A percentile compares a stretch with the other conserved stretches of the same genome.
These are phyloP conservation scores for Hirschioporus abietinus DNA, from an alignment of 768 basidiomycete genomes.

Conservation along the genomic window DNA sequence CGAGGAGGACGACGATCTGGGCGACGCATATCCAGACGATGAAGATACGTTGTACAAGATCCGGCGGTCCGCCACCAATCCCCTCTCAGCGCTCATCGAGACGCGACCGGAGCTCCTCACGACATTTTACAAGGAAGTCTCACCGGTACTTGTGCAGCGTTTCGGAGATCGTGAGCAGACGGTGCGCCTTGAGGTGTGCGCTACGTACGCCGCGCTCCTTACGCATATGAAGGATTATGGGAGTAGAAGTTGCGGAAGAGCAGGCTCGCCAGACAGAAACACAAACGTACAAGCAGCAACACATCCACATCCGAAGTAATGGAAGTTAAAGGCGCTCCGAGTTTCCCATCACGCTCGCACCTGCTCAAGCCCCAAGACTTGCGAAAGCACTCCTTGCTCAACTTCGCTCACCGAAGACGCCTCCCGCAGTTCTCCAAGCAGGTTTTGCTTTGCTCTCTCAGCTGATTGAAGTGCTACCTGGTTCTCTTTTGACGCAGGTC, in stretches of 20 bases:
- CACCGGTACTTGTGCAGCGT: too few relatives aligned
- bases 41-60: constrained; percentile 98
- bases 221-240: constrained; percentile 83
- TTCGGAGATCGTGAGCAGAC: too few relatives aligned
- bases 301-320: constrained; percentile 21
- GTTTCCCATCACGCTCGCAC: constrained; percentile 65
- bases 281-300: constrained; percentile 59
- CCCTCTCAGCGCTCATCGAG: constrained; percentile 76
- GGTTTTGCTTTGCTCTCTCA: too few relatives aligned
- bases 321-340: constrained; percentile 44
- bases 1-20: too few relatives aligned
- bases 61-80: constrained; percentile 87
- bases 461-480: too few relatives aligned
- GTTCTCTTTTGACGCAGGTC: too few relatives aligned
- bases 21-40: too few relatives aligned
- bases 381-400: constrained; percentile 76
- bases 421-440: too few relatives aligned
- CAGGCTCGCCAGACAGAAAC: constrained; percentile 53
- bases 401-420: too few relatives aligned
- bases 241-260: constrained; percentile 40
- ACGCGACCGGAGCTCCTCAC: constrained; percentile 86
- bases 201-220: constrained; percentile 75
- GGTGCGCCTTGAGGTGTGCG: constrained; percentile 90
- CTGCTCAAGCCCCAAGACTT: constrained; percentile 68
- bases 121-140: too few relatives aligned